These are phyloP conservation scores for Cerrena zonata DNA, from an alignment of 1,284 basidiomycete genomes.

Conservation along the genomic window DNA sequence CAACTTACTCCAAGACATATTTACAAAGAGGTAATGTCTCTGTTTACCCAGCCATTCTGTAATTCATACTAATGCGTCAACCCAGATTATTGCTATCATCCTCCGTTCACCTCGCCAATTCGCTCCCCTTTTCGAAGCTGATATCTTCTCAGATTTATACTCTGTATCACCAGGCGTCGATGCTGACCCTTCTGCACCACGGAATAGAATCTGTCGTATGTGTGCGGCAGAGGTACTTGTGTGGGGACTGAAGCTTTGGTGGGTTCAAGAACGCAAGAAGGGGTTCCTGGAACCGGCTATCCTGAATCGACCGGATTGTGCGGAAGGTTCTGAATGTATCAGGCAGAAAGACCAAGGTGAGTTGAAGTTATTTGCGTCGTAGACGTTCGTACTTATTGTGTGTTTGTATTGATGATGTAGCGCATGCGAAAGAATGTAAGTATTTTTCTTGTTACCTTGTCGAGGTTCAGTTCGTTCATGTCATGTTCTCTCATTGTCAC, in stretches of 20 bases:
- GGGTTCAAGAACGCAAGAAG: slow-evolving; percentile 67
- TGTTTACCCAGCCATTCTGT: neutral
- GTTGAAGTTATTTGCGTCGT: slow-evolving; percentile 19
- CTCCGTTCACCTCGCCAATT: slow-evolving; percentile 58
- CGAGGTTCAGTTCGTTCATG: neutral
- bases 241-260: slow-evolving; percentile 72
- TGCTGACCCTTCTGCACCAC: slow-evolving; percentile 48
- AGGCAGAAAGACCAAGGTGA: slow-evolving; percentile 60
- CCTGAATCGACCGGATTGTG: slow-evolving; percentile 56
- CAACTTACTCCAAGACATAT: slow-evolving; percentile 59
- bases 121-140: slow-evolving; percentile 56
- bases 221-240: slow-evolving; percentile 70
- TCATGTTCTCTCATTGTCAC: neutral
- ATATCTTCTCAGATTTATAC: slow-evolving; percentile 64
- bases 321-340: slow-evolving; percentile 48
- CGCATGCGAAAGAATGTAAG: slow-evolving; percentile 68
- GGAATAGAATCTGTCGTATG: slow-evolving; percentile 55
- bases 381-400: no score
- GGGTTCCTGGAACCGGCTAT: slow-evolving; percentile 52
- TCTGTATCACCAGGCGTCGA: slow-evolving; percentile 47
- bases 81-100: slow-evolving; percentile 58
- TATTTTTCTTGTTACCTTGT: slow-evolving; percentile 11
- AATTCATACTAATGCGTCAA: slow-evolving; percentile 7
- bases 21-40: slow-evolving; percentile 56
- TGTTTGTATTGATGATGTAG: no score